Conservation (phyloP, 192 early-diverging fungal species). For the Backusella circina region DNA sequence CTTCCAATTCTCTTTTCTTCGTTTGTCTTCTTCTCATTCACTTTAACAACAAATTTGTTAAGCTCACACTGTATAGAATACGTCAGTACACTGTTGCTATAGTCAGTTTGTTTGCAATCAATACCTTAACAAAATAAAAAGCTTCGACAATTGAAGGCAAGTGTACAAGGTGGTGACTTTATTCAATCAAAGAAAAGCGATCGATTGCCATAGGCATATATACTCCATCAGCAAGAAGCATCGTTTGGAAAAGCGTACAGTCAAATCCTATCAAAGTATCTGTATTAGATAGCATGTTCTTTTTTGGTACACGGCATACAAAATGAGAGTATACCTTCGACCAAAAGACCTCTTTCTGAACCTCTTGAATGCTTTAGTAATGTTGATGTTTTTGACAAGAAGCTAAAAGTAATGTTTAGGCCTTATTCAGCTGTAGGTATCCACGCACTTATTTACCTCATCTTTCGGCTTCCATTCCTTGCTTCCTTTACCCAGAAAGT, state of each 20-base stretch:
- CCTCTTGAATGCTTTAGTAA: no score
- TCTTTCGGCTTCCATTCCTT: no score
- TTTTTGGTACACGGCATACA: not conserved
- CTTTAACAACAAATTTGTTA: not conserved
- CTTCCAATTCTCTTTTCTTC: conserved; percentile 1
- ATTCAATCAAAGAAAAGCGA: not conserved
- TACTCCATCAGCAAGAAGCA: conserved; percentile 5
- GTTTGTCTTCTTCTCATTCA: not conserved
- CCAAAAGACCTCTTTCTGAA: conserved; percentile 2
- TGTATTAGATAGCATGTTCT: not conserved
- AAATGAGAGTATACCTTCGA: not conserved
- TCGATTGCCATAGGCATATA: not conserved
- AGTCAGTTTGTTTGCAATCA: conserved; percentile 6
- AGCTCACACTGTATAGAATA: conserved; percentile 1
- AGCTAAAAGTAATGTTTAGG: no score
- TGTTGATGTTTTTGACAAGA: no score
- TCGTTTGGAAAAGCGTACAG: not conserved
- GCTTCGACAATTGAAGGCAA: conserved; percentile 4
- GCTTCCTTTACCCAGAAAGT: no score
- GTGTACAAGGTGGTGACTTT: not conserved
- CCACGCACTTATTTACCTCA: no score
- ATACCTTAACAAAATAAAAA: conserved; percentile 1
- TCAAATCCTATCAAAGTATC: conserved; percentile 3
- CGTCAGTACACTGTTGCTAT: not conserved
- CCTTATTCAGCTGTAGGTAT: no score